Evolutionary conservation across 768 basidiomycete species (phyloP).

Genomic region (Pilatotrama ljubarskyi): DNA sequence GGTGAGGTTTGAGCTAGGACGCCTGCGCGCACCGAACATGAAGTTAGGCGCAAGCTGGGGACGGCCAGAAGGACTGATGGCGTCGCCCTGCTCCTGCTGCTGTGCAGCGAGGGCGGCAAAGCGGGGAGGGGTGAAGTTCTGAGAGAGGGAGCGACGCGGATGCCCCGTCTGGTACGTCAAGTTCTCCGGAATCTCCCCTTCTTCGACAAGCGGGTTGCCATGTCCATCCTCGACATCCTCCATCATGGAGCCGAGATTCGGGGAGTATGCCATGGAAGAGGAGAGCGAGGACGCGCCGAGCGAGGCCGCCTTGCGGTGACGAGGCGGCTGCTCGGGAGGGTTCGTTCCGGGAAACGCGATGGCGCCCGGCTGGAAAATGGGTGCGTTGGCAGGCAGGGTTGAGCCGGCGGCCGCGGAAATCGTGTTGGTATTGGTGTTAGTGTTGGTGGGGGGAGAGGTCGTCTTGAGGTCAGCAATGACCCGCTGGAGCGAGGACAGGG

Average conservation of each 20-base stretch:
- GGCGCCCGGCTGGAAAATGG: slow-evolving; percentile 73
- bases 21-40: slow-evolving; percentile 75
- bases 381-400: slow-evolving; percentile 63
- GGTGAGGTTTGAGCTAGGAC: slow-evolving; percentile 46
- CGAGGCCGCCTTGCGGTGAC: slow-evolving; percentile 83
- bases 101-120: slow-evolving; percentile 80
- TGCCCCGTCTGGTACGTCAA: slow-evolving; percentile 51
- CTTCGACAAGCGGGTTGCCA: slow-evolving; percentile 53
- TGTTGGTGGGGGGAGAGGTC: slow-evolving; percentile 63
- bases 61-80: slow-evolving; percentile 71
- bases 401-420: slow-evolving; percentile 49
- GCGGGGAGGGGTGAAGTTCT: slow-evolving; percentile 86
- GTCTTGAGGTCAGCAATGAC: slow-evolving; percentile 94
- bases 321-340: slow-evolving; percentile 48
- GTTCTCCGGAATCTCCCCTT: slow-evolving; percentile 75
- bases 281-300: slow-evolving; percentile 60
- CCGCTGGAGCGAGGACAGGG: slow-evolving; percentile 84
- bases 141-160: slow-evolving; percentile 74
- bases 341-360: slow-evolving; percentile 49
- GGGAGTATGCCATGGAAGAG: slow-evolving; percentile 71
- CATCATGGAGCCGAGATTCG: slow-evolving; percentile 80
- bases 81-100: slow-evolving; percentile 59
- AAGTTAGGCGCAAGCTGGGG: slow-evolving; percentile 91
- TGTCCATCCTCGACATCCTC: slow-evolving; percentile 74
- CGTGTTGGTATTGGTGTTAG: slow-evolving; percentile 38